Conservation (phyloP, 768 basidiomycete genomes). For the Rickenella mellea region DNA sequence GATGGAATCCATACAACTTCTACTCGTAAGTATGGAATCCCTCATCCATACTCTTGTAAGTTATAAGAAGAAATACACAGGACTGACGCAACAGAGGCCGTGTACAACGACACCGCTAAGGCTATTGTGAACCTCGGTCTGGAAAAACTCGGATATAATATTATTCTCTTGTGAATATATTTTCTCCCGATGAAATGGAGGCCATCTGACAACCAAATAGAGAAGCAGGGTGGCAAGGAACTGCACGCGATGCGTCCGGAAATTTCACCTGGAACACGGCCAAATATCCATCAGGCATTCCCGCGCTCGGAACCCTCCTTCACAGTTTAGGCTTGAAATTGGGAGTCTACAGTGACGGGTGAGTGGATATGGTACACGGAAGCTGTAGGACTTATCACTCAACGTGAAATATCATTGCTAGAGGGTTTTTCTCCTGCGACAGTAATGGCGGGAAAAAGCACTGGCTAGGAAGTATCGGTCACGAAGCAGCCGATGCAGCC, state of each 20-base stretch:
- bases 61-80: too few species aligned
- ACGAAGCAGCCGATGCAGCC: conserved; percentile 37
- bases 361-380: conserved; percentile 2
- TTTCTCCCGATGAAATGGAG: too few species aligned
- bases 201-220: too few species aligned
- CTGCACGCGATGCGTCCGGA: conserved; percentile 28
- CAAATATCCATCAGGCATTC: conserved; percentile 27
- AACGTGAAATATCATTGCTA: conserved; percentile 10
- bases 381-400: too few species aligned
- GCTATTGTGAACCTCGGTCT: too few species aligned
- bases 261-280: conserved; percentile 36
- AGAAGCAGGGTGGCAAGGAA: too few species aligned
- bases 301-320: conserved; percentile 27
- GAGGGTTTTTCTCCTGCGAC: conserved; percentile 36
- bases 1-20: conserved; percentile 41
- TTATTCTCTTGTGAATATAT: too few species aligned
- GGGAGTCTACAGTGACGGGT: conserved; percentile 9
- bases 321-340: conserved; percentile 6
- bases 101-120: too few species aligned
- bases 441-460: conserved; percentile 34
- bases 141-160: too few species aligned
- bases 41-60: too few species aligned
- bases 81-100: too few species aligned
- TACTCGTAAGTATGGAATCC: conserved; percentile 33
- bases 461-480: conserved; percentile 35